Base-by-base conservation (phyloP, 1,284 basidiomycete genomes). In the Trichosporon coremiiforme region DNA sequence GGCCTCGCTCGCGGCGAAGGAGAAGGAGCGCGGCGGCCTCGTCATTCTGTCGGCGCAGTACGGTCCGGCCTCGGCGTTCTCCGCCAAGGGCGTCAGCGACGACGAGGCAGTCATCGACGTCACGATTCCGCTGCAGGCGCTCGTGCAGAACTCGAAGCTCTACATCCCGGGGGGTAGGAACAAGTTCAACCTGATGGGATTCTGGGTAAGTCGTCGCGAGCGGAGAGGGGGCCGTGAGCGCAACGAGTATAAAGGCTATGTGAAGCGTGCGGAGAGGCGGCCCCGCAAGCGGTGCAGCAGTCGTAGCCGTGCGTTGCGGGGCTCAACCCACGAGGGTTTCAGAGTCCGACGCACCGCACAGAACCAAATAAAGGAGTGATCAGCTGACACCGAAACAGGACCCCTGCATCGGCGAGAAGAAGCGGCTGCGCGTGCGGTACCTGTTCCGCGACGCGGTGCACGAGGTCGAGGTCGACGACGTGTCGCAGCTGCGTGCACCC, bases 131-230 rank as follows among this genome's bases (percentile, higher is more conserved):
- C 78, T 96, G 33, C 94, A 95, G 84, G 89, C 92, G 29, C 85
- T 96, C 17, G 91, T 95, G 62, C 87, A 88, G 73, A 87, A 90
- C 73, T 90, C 90, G 63, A 91, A 93, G 79, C 80, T 97, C 64
- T 88, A 90, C 78, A 90, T 97, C 72, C 90, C 94, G 15, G 89
- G 89, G 64, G 90, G 89, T 63, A 85, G 90, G 74, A 81, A 84
- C 17, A 88, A 88, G 75, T 77, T 75, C 71, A 80, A 82, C 66
- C 70, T 84, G 5, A 75, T 82, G n/a, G 82, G 82, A 1, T 83
- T 84, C 71, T 82, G 76, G 71, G 80, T 82, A 65, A 70, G 79
- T 75, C 41, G 4, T 3, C 41, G 13, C 41, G 41, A 17, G 36
- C 36, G 36, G 36, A 38, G 36, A 2, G 8, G 12, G 36, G 2